These are phyloP conservation scores for Ceriops decandra DNA, from an alignment of 345 rosid genomes.

Conservation along the genomic window DNA sequence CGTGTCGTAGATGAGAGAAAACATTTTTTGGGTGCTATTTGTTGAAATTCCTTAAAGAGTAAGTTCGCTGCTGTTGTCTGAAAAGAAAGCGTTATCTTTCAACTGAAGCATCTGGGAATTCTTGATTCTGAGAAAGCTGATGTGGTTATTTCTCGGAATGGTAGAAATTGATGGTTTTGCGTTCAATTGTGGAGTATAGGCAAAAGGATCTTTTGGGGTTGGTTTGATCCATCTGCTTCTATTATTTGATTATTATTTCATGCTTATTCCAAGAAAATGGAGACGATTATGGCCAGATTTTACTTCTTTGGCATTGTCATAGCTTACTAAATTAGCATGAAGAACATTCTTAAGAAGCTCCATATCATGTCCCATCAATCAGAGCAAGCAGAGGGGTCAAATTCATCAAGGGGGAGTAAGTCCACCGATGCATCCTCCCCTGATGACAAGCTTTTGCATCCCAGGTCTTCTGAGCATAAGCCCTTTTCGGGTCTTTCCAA, in stretches of 20 bases:
- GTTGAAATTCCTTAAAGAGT: constrained; percentile 9
- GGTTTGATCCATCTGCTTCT: constrained; percentile 14
- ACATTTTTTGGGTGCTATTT: constrained; percentile 1
- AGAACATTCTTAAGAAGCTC: constrained; percentile 87
- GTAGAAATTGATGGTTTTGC: constrained; percentile 24
- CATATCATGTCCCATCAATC: constrained; percentile 61
- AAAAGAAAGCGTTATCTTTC: constrained; percentile 25
- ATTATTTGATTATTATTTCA: constrained; percentile 27
- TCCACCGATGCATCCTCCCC: constrained; percentile 47
- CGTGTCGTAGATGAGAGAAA: constrained; percentile 8
- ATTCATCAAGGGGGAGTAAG: constrained; percentile 53
- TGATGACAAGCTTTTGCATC: constrained; percentile 34
- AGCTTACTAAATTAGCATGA: constrained; percentile 51
- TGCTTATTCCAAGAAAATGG: constrained; percentile 68
- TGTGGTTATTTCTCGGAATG: constrained; percentile 36
- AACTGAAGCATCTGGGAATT: constrained; percentile 36
- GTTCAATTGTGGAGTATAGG: constrained; percentile 16
- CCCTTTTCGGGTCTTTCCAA: constrained; percentile 68
- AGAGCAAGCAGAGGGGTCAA: constrained; percentile 57
- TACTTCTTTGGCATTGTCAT: constrained; percentile 43
- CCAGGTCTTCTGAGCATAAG: constrained; percentile 54
- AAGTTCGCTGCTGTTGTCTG: constrained; percentile 17
- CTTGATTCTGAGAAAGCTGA: constrained; percentile 24
- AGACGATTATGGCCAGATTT: constrained; percentile 53
- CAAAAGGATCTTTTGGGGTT: constrained; percentile 17